Conservation (phyloP, 1,139 yeast species). For the Saccharomyces hybrid region DNA sequence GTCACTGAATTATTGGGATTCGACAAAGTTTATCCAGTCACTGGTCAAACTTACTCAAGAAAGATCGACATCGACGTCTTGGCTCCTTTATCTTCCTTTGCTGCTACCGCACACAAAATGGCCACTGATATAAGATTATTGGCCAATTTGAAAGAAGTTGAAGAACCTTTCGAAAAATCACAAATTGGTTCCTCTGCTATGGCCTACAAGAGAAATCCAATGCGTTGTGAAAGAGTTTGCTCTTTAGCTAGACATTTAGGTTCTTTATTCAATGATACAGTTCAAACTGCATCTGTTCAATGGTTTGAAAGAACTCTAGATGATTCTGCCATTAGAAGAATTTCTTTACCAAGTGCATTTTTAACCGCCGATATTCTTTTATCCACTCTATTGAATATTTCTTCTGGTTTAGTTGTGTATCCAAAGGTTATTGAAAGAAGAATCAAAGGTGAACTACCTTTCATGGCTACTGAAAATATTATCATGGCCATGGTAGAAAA, state of each 20-base stretch:
- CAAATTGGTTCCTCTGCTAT: conserved; percentile 97
- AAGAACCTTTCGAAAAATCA: conserved; percentile 95
- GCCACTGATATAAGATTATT: conserved; percentile 94
- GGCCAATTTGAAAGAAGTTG: conserved; percentile 94
- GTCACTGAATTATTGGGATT: conserved; percentile 92
- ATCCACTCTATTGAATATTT: conserved; percentile 82
- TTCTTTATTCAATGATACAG: conserved; percentile 82
- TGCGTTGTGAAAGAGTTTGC: conserved; percentile 98
- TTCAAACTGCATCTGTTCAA: conserved; percentile 94
- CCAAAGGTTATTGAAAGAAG: conserved; percentile 98
- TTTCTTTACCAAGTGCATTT: conserved; percentile 92
- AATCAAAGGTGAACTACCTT: conserved; percentile 88
- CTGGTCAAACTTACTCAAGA: conserved; percentile 97
- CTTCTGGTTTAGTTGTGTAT: conserved; percentile 92
- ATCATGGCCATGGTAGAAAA: conserved; percentile 99
- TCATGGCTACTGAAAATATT: conserved; percentile 98
- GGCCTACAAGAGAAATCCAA: conserved; percentile 99
- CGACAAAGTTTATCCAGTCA: conserved; percentile 90
- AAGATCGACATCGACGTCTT: conserved; percentile 93
- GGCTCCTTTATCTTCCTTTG: conserved; percentile 88
- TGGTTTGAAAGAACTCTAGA: conserved; percentile 99
- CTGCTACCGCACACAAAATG: conserved; percentile 95
- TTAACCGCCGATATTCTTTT: conserved; percentile 90
- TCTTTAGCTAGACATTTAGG: conserved; percentile 93
- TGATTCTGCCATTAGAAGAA: conserved; percentile 97